A percentile compares a stretch with the other conserved stretches of the same genome.
Conservation (phyloP, 345 rosid species). For the Syzygium aqueum region DNA sequence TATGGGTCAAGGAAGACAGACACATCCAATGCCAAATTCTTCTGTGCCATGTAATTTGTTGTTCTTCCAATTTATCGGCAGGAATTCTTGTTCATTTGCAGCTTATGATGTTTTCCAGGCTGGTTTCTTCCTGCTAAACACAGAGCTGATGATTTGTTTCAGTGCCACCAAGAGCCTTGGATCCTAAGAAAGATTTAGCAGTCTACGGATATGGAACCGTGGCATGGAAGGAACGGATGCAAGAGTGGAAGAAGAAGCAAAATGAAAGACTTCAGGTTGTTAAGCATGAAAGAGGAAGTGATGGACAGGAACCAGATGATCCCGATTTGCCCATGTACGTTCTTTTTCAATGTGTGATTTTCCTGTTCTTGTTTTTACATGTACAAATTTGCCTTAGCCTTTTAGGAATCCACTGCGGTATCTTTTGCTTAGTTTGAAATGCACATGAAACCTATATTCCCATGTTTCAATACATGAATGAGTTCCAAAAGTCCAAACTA, state of each 20-base stretch:
- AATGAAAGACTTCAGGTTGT: conserved; percentile 56
- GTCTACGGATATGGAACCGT: conserved; percentile 88
- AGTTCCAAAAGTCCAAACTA: background rate
- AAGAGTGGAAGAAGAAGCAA: conserved; percentile 78
- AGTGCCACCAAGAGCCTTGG: conserved; percentile 85
- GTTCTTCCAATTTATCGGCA: background rate
- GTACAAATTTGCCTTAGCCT: background rate
- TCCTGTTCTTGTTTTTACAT: background rate
- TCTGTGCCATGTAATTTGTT: conserved; percentile 41
- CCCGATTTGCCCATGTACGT: conserved; percentile 64
- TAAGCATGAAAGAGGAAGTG: conserved; percentile 43
- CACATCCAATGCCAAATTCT: conserved; percentile 43
- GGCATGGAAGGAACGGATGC: conserved; percentile 93
- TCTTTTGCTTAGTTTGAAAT: background rate
- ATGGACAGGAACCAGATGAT: conserved; percentile 41
- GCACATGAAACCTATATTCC: background rate
- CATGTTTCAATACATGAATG: background rate
- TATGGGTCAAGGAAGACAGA: conserved; percentile 37
- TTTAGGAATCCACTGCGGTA: background rate
- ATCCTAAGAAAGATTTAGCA: conserved; percentile 73
- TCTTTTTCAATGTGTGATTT: background rate
- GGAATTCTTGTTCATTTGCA: background rate
- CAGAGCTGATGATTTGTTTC: background rate
- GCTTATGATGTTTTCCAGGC: background rate
- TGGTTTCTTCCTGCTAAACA: background rate